phyloP scores from a whole-genome alignment of 768 basidiomycete species.

The Trametes gibbosa region DNA sequence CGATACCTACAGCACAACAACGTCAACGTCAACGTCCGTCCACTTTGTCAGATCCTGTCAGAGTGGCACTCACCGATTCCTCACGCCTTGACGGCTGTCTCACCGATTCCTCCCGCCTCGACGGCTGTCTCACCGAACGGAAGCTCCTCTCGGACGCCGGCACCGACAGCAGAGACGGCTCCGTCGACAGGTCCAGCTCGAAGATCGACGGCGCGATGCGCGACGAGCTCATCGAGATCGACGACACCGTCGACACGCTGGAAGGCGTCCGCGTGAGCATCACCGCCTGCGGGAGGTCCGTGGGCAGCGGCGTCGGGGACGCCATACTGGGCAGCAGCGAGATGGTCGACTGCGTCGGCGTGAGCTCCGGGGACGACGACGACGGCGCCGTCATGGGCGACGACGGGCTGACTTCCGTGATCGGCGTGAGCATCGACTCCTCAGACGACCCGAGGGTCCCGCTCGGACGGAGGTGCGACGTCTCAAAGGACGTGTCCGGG shows the following conservation, averaged over 20 bases:
- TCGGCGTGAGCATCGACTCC: slow-evolving; percentile 30
- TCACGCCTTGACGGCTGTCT: slow-evolving; percentile 19
- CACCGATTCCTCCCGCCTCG: slow-evolving; percentile 17
- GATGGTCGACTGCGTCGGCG: slow-evolving; percentile 27
- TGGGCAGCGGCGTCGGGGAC: slow-evolving; percentile 22
- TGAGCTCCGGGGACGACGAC: slow-evolving; percentile 31
- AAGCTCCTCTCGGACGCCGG: slow-evolving; percentile 26
- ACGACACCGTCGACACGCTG: slow-evolving; percentile 30
- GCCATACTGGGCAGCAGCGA: slow-evolving; percentile 36
- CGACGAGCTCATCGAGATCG: slow-evolving; percentile 30
- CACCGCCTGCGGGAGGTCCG: slow-evolving; percentile 13
- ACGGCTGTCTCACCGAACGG: slow-evolving; percentile 5
- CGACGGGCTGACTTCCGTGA: slow-evolving; percentile 31
- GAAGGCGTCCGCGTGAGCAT: slow-evolving; percentile 30
- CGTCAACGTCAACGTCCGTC: not conserved
- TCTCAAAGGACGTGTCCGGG: slow-evolving; percentile 66
- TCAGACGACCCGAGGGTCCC: slow-evolving; percentile 29
- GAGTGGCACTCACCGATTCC: slow-evolving; percentile 28
- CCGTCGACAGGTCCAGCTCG: slow-evolving; percentile 44
- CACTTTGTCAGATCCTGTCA: not conserved
- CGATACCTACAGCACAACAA: slow-evolving; percentile 27
- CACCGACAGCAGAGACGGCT: slow-evolving; percentile 57
- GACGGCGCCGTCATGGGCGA: slow-evolving; percentile 27
- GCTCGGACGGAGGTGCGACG: slow-evolving; percentile 69
- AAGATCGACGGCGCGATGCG: slow-evolving; percentile 24